Conservation (phyloP, 164 flowering plant genomes). For the Berberis thunbergii region DNA sequence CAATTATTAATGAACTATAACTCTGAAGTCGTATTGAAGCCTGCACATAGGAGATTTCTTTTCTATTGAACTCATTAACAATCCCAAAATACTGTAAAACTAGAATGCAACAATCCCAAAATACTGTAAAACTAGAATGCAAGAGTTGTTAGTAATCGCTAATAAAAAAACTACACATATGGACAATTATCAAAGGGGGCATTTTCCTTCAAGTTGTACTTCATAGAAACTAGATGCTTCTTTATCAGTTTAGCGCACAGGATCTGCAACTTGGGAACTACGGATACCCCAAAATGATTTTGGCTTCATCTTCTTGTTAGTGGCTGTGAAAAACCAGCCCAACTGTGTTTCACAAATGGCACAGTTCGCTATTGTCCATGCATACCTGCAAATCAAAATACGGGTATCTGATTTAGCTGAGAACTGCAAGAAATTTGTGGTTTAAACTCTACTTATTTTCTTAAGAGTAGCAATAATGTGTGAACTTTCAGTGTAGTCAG, state of each 20-base stretch:
- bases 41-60: background rate
- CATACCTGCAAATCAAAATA: constrained; percentile 47
- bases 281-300: constrained; percentile 73
- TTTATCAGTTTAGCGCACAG: constrained; percentile 13
- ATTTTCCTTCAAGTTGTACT: background rate
- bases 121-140: no score
- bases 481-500: no score
- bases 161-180: no score
- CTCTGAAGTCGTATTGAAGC: background rate
- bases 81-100: background rate
- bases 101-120: no score
- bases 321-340: constrained; percentile 91
- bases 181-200: background rate
- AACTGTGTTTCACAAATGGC: constrained; percentile 52
- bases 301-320: constrained; percentile 57
- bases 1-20: no score
- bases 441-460: background rate
- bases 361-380: constrained; percentile 75
- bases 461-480: background rate
- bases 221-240: background rate
- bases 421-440: background rate
- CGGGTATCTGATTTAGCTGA: background rate
- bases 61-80: background rate
- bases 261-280: constrained; percentile 62
- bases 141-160: no score